phyloP scores from a whole-genome alignment of 345 rosid species.

The Populus ilicifolia region DNA sequence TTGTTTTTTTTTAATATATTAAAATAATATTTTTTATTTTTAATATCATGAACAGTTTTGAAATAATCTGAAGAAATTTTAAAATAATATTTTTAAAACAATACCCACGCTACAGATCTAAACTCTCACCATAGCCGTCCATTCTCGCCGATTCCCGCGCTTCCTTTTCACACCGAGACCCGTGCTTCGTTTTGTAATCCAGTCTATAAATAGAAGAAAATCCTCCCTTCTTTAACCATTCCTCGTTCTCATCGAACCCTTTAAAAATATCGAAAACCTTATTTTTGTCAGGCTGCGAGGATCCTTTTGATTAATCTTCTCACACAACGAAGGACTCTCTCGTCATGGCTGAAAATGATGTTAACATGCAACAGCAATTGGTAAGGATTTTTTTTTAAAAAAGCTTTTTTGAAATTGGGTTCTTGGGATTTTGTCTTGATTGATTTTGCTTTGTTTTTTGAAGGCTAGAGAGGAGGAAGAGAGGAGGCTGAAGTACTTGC shows the following conservation, averaged over 20 bases:
- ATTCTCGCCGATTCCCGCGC: background rate
- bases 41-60: too few relatives aligned
- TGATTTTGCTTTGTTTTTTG: background rate
- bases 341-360: constrained; percentile 28
- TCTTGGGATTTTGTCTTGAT: background rate
- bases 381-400: constrained; percentile 1
- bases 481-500: constrained; percentile 65
- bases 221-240: too few relatives aligned
- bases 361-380: constrained; percentile 15
- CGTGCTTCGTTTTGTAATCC: background rate
- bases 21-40: too few relatives aligned
- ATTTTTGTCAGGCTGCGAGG: background rate
- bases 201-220: background rate
- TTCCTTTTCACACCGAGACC: background rate
- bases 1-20: too few relatives aligned
- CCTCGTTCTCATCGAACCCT: background rate
- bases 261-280: background rate
- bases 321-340: background rate
- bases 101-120: background rate
- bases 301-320: background rate
- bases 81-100: too few relatives aligned
- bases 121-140: background rate
- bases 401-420: background rate
- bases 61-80: too few relatives aligned
- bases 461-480: constrained; percentile 24